These are phyloP conservation scores for Ophiocordyceps camponoti-leonardi DNA, from an alignment of 2,329 filamentous ascomycete genomes.

Conservation along the genomic window DNA sequence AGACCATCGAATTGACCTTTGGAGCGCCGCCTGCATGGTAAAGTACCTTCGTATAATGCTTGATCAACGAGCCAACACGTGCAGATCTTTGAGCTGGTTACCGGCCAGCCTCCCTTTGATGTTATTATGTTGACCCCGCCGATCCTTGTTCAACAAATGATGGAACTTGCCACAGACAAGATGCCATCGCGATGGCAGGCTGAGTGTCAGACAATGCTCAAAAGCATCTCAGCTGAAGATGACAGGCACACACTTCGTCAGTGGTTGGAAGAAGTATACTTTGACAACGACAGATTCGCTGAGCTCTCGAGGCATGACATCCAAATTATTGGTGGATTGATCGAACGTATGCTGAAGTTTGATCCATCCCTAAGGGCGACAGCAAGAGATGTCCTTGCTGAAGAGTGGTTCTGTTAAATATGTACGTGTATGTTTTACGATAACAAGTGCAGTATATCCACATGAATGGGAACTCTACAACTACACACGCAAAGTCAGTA, in stretches of 20 bases:
- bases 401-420: constrained; percentile 5
- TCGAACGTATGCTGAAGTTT: constrained; percentile 6
- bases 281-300: not conserved
- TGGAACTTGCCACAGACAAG: constrained; percentile 2
- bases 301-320: constrained; percentile 4
- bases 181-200: constrained; percentile 5
- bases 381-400: constrained; percentile 2
- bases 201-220: constrained; percentile 3
- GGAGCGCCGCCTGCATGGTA: constrained; percentile 8
- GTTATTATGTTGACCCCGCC: constrained; percentile 3
- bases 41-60: not conserved
- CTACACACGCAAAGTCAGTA: too few relatives aligned
- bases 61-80: not conserved
- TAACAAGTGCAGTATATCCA: too few relatives aligned
- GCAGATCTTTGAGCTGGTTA: constrained; percentile 8
- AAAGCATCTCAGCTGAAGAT: not conserved
- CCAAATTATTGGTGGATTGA: not conserved
- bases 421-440: too few relatives aligned
- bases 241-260: constrained; percentile 1
- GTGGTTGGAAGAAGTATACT: constrained; percentile 7
- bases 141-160: constrained; percentile 5
- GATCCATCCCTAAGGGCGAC: constrained; percentile 5
- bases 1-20: constrained; percentile 7
- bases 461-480: too few relatives aligned
- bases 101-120: constrained; percentile 9